Percentiles rank a stretch among this genome's conserved stretches.
Evolutionary conservation across 257 asterid genomes (phyloP).

Genomic region (Solanum lycopersicoides): DNA sequence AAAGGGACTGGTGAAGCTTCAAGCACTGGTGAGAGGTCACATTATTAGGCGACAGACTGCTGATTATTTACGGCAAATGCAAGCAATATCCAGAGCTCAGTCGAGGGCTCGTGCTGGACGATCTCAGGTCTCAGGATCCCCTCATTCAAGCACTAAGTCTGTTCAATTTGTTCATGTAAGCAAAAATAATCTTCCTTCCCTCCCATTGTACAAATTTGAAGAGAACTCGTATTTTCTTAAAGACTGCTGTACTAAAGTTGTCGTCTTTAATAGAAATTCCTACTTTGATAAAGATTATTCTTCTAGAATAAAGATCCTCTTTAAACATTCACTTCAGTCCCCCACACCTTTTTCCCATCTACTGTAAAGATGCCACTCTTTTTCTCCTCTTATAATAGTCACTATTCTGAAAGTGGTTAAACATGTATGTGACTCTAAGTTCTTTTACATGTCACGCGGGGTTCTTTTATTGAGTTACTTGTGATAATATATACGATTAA

Average conservation of each 20-base stretch:
- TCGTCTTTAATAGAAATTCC: not conserved
- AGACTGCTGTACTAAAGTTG: not conserved
- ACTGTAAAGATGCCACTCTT: not conserved
- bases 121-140: constrained; percentile 34
- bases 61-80: constrained; percentile 35
- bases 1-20: constrained; percentile 81
- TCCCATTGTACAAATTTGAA: not conserved
- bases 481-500: not conserved
- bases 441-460: not conserved
- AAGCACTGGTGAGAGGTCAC: constrained; percentile 81
- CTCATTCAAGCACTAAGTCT: constrained; percentile 38
- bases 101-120: constrained; percentile 53
- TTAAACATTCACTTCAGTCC: not conserved
- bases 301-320: not conserved
- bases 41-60: constrained; percentile 67
- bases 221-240: not conserved
- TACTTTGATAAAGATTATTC: not conserved
- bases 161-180: constrained; percentile 46
- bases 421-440: not conserved
- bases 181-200: not conserved
- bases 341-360: not conserved
- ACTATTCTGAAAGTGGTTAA: not conserved
- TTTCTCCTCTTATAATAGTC: not conserved
- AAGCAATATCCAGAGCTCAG: constrained; percentile 57
- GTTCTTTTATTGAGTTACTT: not conserved